Percentiles rank a stretch among this genome's conserved stretches.
phyloP scores from a whole-genome alignment of 257 asterid genomes.

The Solanum clarkiae region DNA sequence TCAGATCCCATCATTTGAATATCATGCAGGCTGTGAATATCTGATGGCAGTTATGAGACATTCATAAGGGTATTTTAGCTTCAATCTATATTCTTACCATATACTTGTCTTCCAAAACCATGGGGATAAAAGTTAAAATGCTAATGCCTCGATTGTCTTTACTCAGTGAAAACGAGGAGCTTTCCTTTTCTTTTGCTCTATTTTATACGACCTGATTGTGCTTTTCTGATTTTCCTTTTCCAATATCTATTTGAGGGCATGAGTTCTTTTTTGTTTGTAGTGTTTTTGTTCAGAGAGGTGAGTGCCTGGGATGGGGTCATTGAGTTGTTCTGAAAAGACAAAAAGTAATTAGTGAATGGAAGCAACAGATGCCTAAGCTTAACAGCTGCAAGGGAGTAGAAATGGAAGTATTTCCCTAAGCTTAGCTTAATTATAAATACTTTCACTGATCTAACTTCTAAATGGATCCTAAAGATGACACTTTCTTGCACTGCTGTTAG shows the following conservation, averaged over 20 bases:
- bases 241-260: neutral
- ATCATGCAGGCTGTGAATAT: neutral
- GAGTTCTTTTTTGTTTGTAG: neutral
- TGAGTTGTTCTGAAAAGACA: neutral
- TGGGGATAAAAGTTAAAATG: neutral
- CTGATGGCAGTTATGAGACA: neutral
- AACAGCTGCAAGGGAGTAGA: neutral
- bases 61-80: neutral
- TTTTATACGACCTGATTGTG: neutral
- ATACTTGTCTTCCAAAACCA: neutral
- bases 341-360: neutral
- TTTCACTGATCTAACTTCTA: neutral
- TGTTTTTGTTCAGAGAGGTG: neutral
- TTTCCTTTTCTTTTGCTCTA: neutral
- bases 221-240: neutral
- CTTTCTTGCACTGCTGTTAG: neutral
- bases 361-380: neutral
- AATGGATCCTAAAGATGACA: neutral
- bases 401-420: neutral
- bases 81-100: neutral
- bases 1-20: neutral
- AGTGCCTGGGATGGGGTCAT: neutral
- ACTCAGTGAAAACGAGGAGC: neutral
- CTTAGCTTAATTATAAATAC: neutral
- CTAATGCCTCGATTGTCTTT: neutral